Evolutionary conservation across 139 green algal genomes (phyloP).

Genomic region (Diplosphaera chodatii): DNA sequence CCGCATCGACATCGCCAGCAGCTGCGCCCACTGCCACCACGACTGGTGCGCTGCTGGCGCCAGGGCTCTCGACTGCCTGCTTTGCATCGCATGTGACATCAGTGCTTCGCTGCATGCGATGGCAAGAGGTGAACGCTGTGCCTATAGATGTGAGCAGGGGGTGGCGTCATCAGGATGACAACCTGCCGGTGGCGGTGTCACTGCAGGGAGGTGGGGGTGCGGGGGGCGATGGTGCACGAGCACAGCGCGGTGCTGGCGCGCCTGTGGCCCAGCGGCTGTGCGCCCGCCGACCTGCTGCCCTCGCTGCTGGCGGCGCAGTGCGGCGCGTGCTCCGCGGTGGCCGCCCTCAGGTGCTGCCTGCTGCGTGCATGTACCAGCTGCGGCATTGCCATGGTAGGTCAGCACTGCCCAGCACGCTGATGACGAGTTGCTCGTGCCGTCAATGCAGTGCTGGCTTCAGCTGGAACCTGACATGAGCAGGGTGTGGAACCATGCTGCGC

Average conservation of each 20-base stretch:
- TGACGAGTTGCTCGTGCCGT: background rate
- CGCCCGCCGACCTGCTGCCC: constrained; percentile 32
- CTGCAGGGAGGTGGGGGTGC: constrained; percentile 10
- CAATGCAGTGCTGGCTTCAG: too few species aligned
- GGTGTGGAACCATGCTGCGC: too few species aligned
- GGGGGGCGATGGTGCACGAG: constrained; percentile 34
- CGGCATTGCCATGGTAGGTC: background rate
- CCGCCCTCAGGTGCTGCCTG: constrained; percentile 22
- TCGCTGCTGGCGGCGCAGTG: constrained; percentile 37
- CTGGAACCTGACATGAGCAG: too few species aligned
- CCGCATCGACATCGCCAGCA: constrained; percentile 5
- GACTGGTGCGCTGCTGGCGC: background rate
- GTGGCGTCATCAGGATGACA: too few species aligned
- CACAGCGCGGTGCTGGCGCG: constrained; percentile 26
- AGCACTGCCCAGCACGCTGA: background rate
- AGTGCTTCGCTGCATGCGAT: too few species aligned
- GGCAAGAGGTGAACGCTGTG: too few species aligned
- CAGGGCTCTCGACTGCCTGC: too few species aligned
- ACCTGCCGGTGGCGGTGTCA: too few species aligned
- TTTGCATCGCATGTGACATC: background rate
- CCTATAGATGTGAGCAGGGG: too few species aligned
- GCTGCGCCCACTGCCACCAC: constrained; percentile 26
- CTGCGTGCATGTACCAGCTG: background rate
- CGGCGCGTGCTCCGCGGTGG: constrained; percentile 16
- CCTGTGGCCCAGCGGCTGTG: constrained; percentile 19